These are phyloP conservation scores for Elsinoe batatas DNA, from an alignment of 2,329 filamentous ascomycete species.

Conservation along the genomic window DNA sequence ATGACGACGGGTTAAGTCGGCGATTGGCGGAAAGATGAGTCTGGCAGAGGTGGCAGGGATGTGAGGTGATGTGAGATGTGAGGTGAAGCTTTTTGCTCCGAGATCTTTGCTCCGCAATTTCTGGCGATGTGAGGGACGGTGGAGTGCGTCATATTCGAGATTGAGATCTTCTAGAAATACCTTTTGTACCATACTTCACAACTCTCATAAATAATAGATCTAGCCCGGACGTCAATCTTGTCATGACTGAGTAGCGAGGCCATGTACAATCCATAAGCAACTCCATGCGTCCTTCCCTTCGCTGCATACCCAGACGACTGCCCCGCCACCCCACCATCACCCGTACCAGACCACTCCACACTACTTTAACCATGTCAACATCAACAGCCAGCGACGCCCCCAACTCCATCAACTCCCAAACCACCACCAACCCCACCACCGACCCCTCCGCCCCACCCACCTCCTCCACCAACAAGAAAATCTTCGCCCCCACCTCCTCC, in stretches of 20 bases:
- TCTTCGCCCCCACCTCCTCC: conserved; percentile 55
- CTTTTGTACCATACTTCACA: background rate
- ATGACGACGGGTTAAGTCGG: background rate
- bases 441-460: conserved; percentile 11
- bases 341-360: background rate
- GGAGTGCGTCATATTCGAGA: conserved; percentile 6
- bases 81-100: background rate
- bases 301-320: background rate
- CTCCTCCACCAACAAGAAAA: conserved; percentile 26
- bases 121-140: background rate
- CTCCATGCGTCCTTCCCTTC: background rate
- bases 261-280: background rate
- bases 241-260: background rate
- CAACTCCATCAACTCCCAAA: background rate
- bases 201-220: background rate
- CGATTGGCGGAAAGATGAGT: background rate
- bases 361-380: background rate
- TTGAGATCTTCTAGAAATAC: conserved; percentile 8
- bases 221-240: background rate
- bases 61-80: background rate
- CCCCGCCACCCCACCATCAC: conserved; percentile 1
- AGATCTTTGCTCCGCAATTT: conserved; percentile 4
- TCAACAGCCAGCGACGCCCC: background rate
- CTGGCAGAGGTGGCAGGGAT: background rate
- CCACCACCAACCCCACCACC: conserved; percentile 2